These are phyloP conservation scores for Aspergillus taichungensis DNA, from an alignment of 495 filamentous ascomycete species.

Conservation along the genomic window DNA sequence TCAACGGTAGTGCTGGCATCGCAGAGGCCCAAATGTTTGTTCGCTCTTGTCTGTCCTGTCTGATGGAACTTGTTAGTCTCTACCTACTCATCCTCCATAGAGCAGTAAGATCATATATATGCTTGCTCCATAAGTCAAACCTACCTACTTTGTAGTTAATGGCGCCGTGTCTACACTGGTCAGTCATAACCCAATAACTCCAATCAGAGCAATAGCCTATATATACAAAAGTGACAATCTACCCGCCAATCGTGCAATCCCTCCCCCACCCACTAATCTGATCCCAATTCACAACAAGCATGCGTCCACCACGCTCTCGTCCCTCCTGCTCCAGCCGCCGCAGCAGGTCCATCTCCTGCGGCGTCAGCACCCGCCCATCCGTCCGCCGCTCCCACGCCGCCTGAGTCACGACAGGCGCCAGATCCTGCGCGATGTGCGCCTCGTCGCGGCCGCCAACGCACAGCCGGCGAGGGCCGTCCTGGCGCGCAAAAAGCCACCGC, in stretches of 20 bases:
- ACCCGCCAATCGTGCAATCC: neutral
- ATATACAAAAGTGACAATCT: too few species aligned
- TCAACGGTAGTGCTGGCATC: too few species aligned
- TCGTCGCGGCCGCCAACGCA: slow-evolving; percentile 10
- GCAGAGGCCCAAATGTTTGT: too few species aligned
- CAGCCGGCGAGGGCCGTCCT: neutral
- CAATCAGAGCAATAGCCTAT: too few species aligned
- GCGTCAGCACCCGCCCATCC: slow-evolving; percentile 6
- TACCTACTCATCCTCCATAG: too few species aligned
- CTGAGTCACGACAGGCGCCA: slow-evolving; percentile 14
- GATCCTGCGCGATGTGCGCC: slow-evolving; percentile 6
- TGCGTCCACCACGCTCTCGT: slow-evolving; percentile 1
- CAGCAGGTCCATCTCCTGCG: slow-evolving; percentile 8
- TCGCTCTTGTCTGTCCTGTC: too few species aligned
- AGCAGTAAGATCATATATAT: too few species aligned
- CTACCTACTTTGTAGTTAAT: too few species aligned
- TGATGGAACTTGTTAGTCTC: too few species aligned
- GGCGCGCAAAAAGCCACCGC: slow-evolving; percentile 3
- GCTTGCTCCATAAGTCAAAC: too few species aligned
- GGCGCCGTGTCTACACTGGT: too few species aligned
- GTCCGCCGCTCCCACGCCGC: slow-evolving; percentile 9
- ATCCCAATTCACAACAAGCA: slow-evolving; percentile 3
- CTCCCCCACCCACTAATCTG: slow-evolving; percentile 2
- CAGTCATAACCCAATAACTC: too few species aligned
- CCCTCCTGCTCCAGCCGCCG: slow-evolving; percentile 7